A percentile compares a stretch with the other conserved stretches of the same genome.
Conservation (phyloP, 1,139 yeast genomes). For the Taphrina wiesneri region DNA sequence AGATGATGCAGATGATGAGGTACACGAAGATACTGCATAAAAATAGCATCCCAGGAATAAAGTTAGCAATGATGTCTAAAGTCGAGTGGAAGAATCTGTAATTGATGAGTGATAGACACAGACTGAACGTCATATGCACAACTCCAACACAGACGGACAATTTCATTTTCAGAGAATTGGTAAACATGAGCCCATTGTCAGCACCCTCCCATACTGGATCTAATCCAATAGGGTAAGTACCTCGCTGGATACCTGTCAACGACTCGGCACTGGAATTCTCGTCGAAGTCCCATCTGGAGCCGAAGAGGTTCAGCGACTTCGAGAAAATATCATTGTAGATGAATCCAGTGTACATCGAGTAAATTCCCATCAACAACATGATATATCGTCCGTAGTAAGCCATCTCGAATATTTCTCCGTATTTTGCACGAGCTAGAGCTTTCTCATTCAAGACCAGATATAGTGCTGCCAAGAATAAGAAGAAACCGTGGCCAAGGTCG, state of each 20-base stretch:
- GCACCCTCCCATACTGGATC: slow-evolving; percentile 98
- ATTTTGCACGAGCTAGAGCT: slow-evolving; percentile 60
- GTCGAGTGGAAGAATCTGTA: slow-evolving; percentile 68
- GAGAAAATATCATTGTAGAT: slow-evolving; percentile 92
- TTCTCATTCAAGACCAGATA: slow-evolving; percentile 69
- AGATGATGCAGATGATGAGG: slow-evolving; percentile 74
- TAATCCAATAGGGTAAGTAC: slow-evolving; percentile 78
- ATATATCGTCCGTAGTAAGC: slow-evolving; percentile 91
- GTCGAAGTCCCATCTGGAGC: slow-evolving; percentile 93
- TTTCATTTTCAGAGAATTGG: slow-evolving; percentile 96
- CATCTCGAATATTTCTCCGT: slow-evolving; percentile 96
- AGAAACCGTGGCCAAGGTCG: slow-evolving; percentile 92
- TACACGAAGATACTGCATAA: slow-evolving; percentile 97
- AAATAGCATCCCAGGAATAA: slow-evolving; percentile 87
- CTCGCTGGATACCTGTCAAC: slow-evolving; percentile 62
- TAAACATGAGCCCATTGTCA: slow-evolving; percentile 82
- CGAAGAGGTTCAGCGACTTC: slow-evolving; percentile 79
- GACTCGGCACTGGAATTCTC: slow-evolving; percentile 63
- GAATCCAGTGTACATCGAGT: slow-evolving; percentile 91
- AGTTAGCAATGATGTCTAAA: slow-evolving; percentile 88
- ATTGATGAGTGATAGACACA: slow-evolving; percentile 79
- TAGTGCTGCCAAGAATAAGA: slow-evolving; percentile 71
- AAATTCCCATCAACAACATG: slow-evolving; percentile 82
- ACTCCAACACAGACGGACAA: slow-evolving; percentile 92
- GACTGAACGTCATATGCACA: slow-evolving; percentile 89